Conservation (phyloP, 768 basidiomycete genomes). For the Tubosaeta sp. region DNA sequence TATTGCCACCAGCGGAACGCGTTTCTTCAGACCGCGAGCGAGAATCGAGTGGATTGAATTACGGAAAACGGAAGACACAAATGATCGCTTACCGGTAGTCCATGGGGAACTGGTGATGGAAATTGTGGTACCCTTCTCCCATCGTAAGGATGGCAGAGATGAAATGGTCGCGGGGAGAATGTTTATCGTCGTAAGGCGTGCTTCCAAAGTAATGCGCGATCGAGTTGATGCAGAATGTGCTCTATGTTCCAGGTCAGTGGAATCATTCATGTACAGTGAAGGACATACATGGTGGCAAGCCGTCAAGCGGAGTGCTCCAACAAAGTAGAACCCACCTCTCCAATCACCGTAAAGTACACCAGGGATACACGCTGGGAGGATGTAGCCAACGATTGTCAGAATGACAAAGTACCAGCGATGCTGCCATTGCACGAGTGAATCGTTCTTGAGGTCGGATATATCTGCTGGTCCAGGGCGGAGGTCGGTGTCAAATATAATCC, state of each 20-base stretch:
- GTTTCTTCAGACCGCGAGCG: constrained; percentile 41
- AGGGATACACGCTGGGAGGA: constrained; percentile 65
- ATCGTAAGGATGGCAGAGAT: constrained; percentile 80
- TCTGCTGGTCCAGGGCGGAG: constrained; percentile 70
- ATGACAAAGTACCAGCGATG: constrained; percentile 69
- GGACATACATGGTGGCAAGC: constrained; percentile 76
- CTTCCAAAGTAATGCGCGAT: constrained; percentile 82
- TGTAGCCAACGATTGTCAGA: constrained; percentile 61
- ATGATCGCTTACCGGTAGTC: constrained; percentile 35
- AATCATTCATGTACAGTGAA: background rate
- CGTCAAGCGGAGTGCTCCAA: constrained; percentile 64
- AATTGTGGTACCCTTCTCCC: constrained; percentile 65
- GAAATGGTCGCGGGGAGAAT: constrained; percentile 74
- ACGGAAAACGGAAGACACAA: background rate
- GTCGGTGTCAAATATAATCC: constrained; percentile 77
- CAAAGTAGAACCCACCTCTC: constrained; percentile 73
- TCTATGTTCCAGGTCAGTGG: constrained; percentile 35
- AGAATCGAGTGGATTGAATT: constrained; percentile 4
- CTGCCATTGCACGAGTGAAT: constrained; percentile 71
- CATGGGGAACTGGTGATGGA: constrained; percentile 89
- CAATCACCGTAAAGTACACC: constrained; percentile 73
- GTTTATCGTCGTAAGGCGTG: constrained; percentile 76
- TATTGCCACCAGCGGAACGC: constrained; percentile 71
- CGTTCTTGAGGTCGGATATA: constrained; percentile 65
- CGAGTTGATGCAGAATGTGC: constrained; percentile 87